Evolutionary conservation across 1,284 basidiomycete species (phyloP).

Genomic region (Cryptococcus hybrid): DNA sequence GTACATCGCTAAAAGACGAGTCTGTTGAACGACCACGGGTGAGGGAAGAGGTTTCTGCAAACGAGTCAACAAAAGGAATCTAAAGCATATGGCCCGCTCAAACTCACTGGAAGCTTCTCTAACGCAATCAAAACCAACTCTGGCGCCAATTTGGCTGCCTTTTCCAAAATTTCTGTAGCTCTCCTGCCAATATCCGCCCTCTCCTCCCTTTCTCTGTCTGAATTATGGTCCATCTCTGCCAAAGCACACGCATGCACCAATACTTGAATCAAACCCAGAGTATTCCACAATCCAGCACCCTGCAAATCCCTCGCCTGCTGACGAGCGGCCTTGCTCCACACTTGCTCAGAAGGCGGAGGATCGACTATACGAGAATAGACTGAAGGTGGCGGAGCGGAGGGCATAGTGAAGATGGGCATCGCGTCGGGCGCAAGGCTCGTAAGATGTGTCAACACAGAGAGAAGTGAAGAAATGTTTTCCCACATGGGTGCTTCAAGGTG

Average conservation of each 20-base stretch:
- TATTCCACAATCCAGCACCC: slow-evolving; percentile 84
- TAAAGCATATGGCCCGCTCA: no score
- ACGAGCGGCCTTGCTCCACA: slow-evolving; percentile 52
- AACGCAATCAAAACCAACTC: slow-evolving; percentile 93
- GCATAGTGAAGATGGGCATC: slow-evolving; percentile 84
- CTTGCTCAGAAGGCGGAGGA: slow-evolving; percentile 61
- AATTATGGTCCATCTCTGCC: slow-evolving; percentile 57
- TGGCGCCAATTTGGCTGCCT: slow-evolving; percentile 76
- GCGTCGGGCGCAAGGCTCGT: slow-evolving; percentile 83
- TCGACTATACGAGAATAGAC: slow-evolving; percentile 74
- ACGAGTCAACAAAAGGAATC: not conserved
- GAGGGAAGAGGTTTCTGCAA: slow-evolving; percentile 81
- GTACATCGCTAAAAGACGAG: slow-evolving; percentile 86
- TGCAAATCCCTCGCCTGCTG: slow-evolving; percentile 70
- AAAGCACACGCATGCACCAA: slow-evolving; percentile 56
- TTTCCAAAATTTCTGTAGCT: slow-evolving; percentile 85
- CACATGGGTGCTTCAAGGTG: slow-evolving; percentile 59
- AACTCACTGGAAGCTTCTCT: slow-evolving; percentile 79
- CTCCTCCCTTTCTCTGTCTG: slow-evolving; percentile 56
- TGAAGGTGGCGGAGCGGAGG: slow-evolving; percentile 74
- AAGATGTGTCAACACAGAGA: slow-evolving; percentile 82
- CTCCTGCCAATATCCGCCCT: slow-evolving; percentile 66
- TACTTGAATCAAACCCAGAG: slow-evolving; percentile 86
- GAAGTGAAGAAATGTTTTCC: slow-evolving; percentile 81
- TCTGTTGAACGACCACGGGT: slow-evolving; percentile 80